Evolutionary conservation across 2,329 filamentous ascomycete species (phyloP), one percentile per base, ranked within the genome.

Genomic region (Stagonosporopsis rhizophila): DNA sequence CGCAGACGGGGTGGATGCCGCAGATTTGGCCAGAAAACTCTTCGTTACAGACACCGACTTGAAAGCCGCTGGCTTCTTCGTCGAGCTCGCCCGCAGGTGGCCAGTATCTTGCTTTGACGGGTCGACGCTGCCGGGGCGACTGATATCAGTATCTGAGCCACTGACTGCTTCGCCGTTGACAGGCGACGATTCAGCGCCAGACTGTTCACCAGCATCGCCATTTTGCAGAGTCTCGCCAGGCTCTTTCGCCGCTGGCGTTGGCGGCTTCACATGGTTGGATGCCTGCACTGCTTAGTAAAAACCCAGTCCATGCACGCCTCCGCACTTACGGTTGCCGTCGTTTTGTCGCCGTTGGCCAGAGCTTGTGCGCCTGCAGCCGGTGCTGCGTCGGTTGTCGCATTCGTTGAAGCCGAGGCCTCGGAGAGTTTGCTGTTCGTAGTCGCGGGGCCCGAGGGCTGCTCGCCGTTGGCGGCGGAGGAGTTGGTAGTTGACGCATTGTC

Each of bases 21-120:
- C 81, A 22, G 85, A 82, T 75, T 94, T 94, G 58, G 89, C 85
- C n/a, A 95, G 82, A 71, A 94, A 96, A 39, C 86, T 92, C 77
- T 90, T 92, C 64, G 93, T 94, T 64, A 94, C 89, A 5, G 90
- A 93, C 44, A 95, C 89, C 17, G 91, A 86, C 77, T 95, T 96
- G 82, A 96, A 95, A 12, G 87, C 88, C 17, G 87, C 79, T 19
- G 88, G 87, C 76, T 91, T 94, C 82, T 90, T 92, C 60, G 59
- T 55, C 17, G 87, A 81, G 60, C 75, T 78, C 70, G 59, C 88
- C 83, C 61, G 86, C 58, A 78, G 78, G 72, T 91, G 85, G 44
- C 82, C 81, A 66, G 83, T 86, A 53, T 84, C 82, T 56, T 81
- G 84, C 71, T 84, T 83, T 58, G 76, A 75, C 71, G 84, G 81